These are phyloP conservation scores for Ceratobasidium sp. DNA, from an alignment of 1,284 basidiomycete genomes.

Conservation along the genomic window DNA sequence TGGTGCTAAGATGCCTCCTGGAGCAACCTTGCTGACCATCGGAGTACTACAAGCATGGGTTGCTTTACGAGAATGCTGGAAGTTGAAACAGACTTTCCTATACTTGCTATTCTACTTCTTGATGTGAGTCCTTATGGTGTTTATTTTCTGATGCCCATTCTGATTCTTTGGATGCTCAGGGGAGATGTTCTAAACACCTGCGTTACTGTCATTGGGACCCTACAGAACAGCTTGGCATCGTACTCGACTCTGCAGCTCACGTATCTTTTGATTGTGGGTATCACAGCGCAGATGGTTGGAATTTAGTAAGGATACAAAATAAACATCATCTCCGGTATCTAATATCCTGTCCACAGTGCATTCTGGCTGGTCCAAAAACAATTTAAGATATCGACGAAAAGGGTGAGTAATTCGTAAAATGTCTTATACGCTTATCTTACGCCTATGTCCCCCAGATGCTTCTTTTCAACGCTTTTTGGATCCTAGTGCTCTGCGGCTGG, in stretches of 20 bases:
- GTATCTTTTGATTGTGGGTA: slow-evolving; percentile 75
- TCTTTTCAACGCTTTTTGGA: slow-evolving; percentile 73
- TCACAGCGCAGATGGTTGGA: slow-evolving; percentile 72
- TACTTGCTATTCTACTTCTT: slow-evolving; percentile 78
- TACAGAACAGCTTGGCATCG: slow-evolving; percentile 73
- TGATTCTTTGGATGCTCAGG: no score
- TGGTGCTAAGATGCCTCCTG: slow-evolving; percentile 67
- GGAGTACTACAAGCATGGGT: slow-evolving; percentile 73
- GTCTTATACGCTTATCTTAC: neutral
- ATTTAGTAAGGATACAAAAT: slow-evolving; percentile 62
- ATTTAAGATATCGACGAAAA: slow-evolving; percentile 72
- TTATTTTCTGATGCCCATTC: no score
- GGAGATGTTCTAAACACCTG: slow-evolving; percentile 76
- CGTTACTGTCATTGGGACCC: slow-evolving; percentile 75
- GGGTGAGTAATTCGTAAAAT: slow-evolving; percentile 52
- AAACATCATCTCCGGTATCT: neutral
- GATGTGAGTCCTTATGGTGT: slow-evolving; percentile 52
- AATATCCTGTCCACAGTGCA: slow-evolving; percentile 47
- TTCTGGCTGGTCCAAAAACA: slow-evolving; percentile 81
- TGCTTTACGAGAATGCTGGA: slow-evolving; percentile 68
- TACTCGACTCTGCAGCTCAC: slow-evolving; percentile 72
- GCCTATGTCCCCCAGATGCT: slow-evolving; percentile 66
- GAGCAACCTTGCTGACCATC: slow-evolving; percentile 67
- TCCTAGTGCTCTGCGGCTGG: slow-evolving; percentile 73
- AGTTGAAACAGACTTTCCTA: slow-evolving; percentile 74